Percentiles rank a stretch among this genome's conserved stretches.
phyloP scores from a whole-genome alignment of 805 yeast genomes.

The Suhomyces tanzawaensis region DNA sequence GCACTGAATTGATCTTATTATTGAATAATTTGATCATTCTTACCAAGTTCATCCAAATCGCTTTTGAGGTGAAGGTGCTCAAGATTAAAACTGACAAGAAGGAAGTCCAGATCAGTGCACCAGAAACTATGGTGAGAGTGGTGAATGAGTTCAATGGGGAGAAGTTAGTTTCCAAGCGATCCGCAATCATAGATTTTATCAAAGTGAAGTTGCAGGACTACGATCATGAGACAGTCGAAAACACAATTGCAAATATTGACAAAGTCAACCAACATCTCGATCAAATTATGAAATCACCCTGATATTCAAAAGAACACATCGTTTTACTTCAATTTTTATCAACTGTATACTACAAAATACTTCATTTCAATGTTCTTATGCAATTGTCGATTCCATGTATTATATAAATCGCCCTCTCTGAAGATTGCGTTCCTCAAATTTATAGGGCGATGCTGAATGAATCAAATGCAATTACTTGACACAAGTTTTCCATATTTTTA shows the following conservation, averaged over 20 bases:
- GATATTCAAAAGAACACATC: neutral
- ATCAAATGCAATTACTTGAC: no score
- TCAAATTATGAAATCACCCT: conserved; percentile 9
- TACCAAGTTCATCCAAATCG: conserved; percentile 8
- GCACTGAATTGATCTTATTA: conserved; percentile 16
- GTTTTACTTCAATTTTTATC: no score
- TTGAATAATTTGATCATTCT: conserved; percentile 19
- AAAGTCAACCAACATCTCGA: conserved; percentile 19
- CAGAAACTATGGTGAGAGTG: neutral
- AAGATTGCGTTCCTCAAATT: no score
- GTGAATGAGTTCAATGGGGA: conserved; percentile 2
- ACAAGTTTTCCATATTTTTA: no score
- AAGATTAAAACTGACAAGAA: neutral
- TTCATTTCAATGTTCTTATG: no score
- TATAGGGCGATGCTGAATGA: no score
- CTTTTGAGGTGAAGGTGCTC: neutral
- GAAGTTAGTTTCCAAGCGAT: conserved; percentile 9
- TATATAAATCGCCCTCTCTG: no score
- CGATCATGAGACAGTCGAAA: conserved; percentile 8
- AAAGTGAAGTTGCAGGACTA: conserved; percentile 11
- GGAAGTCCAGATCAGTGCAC: neutral
- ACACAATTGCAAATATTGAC: conserved; percentile 17
- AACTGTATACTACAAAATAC: no score
- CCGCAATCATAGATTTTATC: conserved; percentile 12
- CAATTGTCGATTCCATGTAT: no score